Base-by-base conservation (phyloP, 371 early-diverging fungal species). In the Catenaria anguillulae region DNA sequence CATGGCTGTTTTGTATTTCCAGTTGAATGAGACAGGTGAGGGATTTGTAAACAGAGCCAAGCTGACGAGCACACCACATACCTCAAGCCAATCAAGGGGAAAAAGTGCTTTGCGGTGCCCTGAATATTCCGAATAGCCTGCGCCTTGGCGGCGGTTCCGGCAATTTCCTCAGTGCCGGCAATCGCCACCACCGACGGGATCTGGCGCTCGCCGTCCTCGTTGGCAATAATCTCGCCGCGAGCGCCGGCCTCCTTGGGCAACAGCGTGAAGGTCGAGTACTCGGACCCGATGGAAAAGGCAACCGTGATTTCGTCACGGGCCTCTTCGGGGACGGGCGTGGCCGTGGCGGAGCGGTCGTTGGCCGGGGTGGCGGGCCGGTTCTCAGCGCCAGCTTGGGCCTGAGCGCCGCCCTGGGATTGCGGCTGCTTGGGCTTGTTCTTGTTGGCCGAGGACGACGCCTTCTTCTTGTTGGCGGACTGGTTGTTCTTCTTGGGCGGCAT, bases 201-300 rank as follows among this genome's bases (percentile, higher is more conserved):
- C 74, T 88, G 86, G 69, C 94, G 81, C 73, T 93, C 93, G 75
- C 97, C 97, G 71, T 96, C 97, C 71, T 90, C 92, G 78, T 96
- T 94, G 68, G 97, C 95, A 70, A 96, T 92, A 71, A 90, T 84
- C 67, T 93, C 91, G 63, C 58, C 58, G 36, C 43, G 36, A 13
- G 23, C 26, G 42, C 58, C 58, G 24, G 58, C 40, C 26, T 17
- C 58, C 36, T 34, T 36, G 35, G 58, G 58, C 40, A 58, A 24
- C 15, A 58, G 42, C 58, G 58, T 42, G 24, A 58, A n/a, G 17
- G 58, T 40, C 24, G 58, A 34, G 31, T 58, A 58, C 36, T 58
- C 58, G 42, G 40, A 58, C 15, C 58, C 58, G 42, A 58, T 34
- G 35, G 58, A 58, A 2, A 58, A 24, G 15, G 58, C 58, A 10